A percentile compares a stretch with the other conserved stretches of the same genome.
Evolutionary conservation across 306 rosid genomes (phyloP).

Genomic region (Ceratonia siliqua): DNA sequence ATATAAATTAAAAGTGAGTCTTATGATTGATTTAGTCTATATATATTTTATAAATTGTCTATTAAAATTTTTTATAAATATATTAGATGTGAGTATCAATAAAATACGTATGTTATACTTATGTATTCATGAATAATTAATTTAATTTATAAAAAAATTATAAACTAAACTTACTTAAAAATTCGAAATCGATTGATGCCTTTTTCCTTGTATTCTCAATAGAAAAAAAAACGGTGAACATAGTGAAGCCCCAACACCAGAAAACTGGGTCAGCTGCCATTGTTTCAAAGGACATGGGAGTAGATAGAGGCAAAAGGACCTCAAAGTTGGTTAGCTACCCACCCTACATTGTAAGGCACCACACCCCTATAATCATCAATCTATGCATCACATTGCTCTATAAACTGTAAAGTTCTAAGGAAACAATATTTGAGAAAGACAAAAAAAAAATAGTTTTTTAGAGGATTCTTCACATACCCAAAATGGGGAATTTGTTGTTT

Average conservation of each 20-base stretch:
- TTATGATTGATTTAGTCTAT: too few species aligned
- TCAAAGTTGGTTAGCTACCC: conserved; percentile 25
- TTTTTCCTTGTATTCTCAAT: too few species aligned
- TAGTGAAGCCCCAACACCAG: conserved; percentile 30
- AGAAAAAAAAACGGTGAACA: too few species aligned
- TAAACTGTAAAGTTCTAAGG: background rate
- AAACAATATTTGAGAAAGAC: conserved; percentile 27
- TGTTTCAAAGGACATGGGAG: conserved; percentile 47
- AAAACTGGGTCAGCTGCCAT: conserved; percentile 54
- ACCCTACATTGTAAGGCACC: conserved; percentile 35
- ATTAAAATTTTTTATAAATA: too few species aligned
- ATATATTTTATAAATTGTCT: too few species aligned
- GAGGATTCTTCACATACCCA: conserved; percentile 6
- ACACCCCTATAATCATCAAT: conserved; percentile 11
- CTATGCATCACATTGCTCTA: conserved; percentile 39
- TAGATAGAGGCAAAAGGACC: conserved; percentile 40
- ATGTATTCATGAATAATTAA: too few species aligned
- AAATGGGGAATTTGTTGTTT: conserved; percentile 4
- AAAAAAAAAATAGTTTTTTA: background rate
- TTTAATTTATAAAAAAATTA: too few species aligned
- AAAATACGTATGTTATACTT: too few species aligned
- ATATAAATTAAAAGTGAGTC: too few species aligned
- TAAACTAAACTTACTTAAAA: too few species aligned
- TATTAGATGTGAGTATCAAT: too few species aligned
- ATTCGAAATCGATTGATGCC: too few species aligned